Conservation (phyloP, 495 filamentous ascomycete species). For the Penicillium pulvis region DNA sequence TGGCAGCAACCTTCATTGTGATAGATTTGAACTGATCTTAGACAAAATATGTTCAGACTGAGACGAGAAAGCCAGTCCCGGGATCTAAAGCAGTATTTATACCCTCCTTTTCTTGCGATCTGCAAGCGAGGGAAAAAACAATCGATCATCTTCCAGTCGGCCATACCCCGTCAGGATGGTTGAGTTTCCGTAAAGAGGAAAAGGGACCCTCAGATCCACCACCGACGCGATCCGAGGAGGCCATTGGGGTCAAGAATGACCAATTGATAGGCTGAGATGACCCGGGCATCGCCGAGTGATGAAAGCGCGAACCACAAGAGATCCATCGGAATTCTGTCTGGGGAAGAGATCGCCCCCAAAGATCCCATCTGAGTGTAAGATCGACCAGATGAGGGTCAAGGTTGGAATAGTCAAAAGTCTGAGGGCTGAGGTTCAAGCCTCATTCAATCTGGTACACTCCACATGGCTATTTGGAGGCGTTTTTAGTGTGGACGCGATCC, state of each 20-base stretch:
- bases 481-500: too few species aligned
- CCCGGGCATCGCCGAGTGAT: background rate
- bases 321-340: background rate
- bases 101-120: background rate
- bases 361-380: background rate
- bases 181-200: background rate
- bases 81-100: background rate
- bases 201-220: background rate
- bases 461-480: too few species aligned
- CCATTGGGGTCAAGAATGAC: background rate
- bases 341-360: background rate
- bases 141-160: background rate
- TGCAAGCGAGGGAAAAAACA: background rate
- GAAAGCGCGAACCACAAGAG: background rate
- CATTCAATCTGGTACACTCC: too few species aligned
- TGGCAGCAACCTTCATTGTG: conserved; percentile 18
- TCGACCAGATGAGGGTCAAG: background rate
- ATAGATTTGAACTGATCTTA: background rate
- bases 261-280: background rate
- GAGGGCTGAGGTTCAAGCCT: background rate
- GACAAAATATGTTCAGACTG: background rate
- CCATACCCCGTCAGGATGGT: background rate
- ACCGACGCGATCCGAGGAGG: background rate
- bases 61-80: background rate
- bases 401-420: background rate